Base-by-base conservation (phyloP, 257 asterid species). In the Solanum etuberosum region DNA sequence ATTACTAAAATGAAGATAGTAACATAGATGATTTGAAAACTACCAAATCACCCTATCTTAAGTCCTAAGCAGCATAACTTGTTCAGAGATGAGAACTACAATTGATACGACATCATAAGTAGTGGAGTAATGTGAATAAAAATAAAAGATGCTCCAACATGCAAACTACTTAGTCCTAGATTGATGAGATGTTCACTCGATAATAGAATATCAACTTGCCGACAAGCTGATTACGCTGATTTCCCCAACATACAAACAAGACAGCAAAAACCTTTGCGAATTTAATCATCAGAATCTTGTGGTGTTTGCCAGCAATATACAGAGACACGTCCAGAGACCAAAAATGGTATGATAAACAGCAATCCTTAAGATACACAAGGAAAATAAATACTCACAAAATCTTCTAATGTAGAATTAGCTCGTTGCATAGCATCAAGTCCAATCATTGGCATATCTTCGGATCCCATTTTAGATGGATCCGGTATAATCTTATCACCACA, bases 351-450 rank as follows among this genome's bases (percentile, higher is more conserved):
- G 18, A 29, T 68, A 21, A 61, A 57, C 54, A 57, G 5, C 5
- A 5, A 80, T 78, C 76, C 16, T 25, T 29, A 86, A 23, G 83
- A 85, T 88, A 71, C 15, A 59, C 38, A 80, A 74, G 80, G 13
- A 27, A 83, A 85, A 51, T 27, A 32, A 73, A 15, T 72, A 85
- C 99, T 97, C 91, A 97, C 99, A 91, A 97, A 97, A 92, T 97
- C 99, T 93, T 97, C 99, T 67, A 97, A 91, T 18, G 99, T 95
- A 87, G 99, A 97, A 91, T 92, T 95, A 83, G 99, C 97, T 38
- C 96, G 94, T 37, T 85, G 91, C 95, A 96, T 94, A n/a, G 98
- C 93, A 72, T 94, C 98, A 83, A 96, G 85, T 85, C 97, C 94
- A 83, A 97, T 77, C 91, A 92, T 87, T 88, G 96, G 92, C 87